phyloP scores from a whole-genome alignment of 306 rosid genomes.

The Trifolium pratense region DNA sequence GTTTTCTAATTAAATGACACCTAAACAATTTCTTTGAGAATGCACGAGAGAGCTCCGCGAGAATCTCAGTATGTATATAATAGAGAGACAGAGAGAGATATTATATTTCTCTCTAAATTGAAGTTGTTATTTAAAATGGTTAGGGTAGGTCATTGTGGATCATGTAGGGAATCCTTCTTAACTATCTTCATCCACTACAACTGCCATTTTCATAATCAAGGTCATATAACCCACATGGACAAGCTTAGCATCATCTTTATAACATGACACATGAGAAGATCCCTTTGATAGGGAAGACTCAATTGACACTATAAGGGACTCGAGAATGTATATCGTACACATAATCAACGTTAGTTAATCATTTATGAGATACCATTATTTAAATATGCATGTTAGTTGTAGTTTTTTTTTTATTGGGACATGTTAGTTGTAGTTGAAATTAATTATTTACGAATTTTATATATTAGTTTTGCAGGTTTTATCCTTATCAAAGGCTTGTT shows the following conservation, averaged over 20 bases:
- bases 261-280: slow-evolving; percentile 13
- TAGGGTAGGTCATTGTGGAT: background rate
- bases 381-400: slow-evolving; percentile 21
- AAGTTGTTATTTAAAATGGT: background rate
- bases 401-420: background rate
- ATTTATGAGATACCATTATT: slow-evolving; percentile 3
- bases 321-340: background rate
- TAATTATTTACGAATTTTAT: background rate
- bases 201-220: slow-evolving; percentile 10
- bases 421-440: background rate
- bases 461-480: slow-evolving; percentile 7
- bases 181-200: slow-evolving; percentile 3
- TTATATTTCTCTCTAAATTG: background rate
- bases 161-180: slow-evolving; percentile 1
- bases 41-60: too few relatives aligned
- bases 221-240: slow-evolving; percentile 12
- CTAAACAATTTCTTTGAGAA: too few relatives aligned
- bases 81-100: too few relatives aligned
- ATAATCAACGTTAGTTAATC: background rate
- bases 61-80: too few relatives aligned
- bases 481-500: slow-evolving; percentile 17
- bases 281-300: slow-evolving; percentile 3
- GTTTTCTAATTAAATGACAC: too few relatives aligned
- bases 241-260: background rate
- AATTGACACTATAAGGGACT: slow-evolving; percentile 5